Conservation (phyloP, 768 basidiomycete species). For the Phanerochaete carnosa region DNA sequence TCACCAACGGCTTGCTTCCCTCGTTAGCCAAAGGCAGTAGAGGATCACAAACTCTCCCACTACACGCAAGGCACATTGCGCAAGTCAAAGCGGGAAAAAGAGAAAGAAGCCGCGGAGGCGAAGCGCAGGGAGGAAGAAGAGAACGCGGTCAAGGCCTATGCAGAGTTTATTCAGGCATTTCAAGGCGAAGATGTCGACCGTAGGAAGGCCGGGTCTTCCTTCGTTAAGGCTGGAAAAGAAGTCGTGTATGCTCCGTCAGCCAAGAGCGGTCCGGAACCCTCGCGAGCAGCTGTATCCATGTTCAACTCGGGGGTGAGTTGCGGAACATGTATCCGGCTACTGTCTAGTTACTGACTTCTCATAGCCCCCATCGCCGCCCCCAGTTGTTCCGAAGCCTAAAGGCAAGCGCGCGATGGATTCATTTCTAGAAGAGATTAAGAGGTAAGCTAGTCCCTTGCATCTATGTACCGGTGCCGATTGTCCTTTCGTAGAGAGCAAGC, state of each 20-base stretch:
- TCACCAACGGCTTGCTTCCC: slow-evolving; percentile 53
- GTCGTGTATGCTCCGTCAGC: slow-evolving; percentile 45
- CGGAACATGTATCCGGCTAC: background rate
- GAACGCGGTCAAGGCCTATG: slow-evolving; percentile 72
- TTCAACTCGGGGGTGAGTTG: slow-evolving; percentile 31
- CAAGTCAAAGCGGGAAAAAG: slow-evolving; percentile 90
- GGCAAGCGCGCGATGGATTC: slow-evolving; percentile 96
- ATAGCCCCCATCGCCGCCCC: slow-evolving; percentile 59
- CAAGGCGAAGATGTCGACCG: slow-evolving; percentile 62
- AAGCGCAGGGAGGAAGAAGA: slow-evolving; percentile 85
- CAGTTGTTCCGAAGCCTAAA: slow-evolving; percentile 65
- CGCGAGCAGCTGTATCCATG: slow-evolving; percentile 28
- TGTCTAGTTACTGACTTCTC: background rate
- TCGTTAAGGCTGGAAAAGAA: slow-evolving; percentile 54
- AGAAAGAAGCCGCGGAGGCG: slow-evolving; percentile 88
- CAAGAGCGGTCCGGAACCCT: slow-evolving; percentile 25
- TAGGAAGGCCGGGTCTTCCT: slow-evolving; percentile 50
- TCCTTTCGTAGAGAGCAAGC: slow-evolving; percentile 77
- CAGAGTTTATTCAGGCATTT: slow-evolving; percentile 83
- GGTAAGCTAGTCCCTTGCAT: slow-evolving; percentile 37
- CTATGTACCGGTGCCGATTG: background rate
- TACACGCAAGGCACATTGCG: slow-evolving; percentile 83
- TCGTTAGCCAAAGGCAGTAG: slow-evolving; percentile 78
- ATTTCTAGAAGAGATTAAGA: slow-evolving; percentile 95
- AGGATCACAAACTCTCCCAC: slow-evolving; percentile 81